Conservation (phyloP, 495 filamentous ascomycete genomes). For the Hamigera avellanea region DNA sequence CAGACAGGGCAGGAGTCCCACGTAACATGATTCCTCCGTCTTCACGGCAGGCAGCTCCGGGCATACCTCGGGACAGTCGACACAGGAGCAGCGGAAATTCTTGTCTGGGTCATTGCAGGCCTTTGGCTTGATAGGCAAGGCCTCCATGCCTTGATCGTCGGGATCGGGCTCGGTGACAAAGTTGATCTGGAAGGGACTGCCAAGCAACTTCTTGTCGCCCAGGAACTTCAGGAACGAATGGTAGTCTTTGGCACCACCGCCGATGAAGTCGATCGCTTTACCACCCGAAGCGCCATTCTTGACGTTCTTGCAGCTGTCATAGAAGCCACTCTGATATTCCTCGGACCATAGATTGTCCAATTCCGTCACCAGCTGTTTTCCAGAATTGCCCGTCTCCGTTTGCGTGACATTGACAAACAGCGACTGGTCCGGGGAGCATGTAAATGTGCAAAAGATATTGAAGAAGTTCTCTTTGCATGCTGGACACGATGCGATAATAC, state of each 20-base stretch:
- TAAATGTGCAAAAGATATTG: constrained; percentile 95
- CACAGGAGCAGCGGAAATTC: constrained; percentile 78
- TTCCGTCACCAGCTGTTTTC: constrained; percentile 70
- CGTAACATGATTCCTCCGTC: constrained; percentile 57
- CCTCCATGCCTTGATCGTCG: constrained; percentile 49
- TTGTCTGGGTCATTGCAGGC: constrained; percentile 81
- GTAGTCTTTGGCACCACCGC: constrained; percentile 89
- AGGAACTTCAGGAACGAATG: constrained; percentile 75
- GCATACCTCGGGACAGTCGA: constrained; percentile 81
- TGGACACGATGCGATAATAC: constrained; percentile 83
- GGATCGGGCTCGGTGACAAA: constrained; percentile 51
- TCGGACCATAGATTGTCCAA: constrained; percentile 83
- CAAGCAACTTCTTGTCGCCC: constrained; percentile 77
- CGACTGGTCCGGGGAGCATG: constrained; percentile 92
- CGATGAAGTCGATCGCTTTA: constrained; percentile 88
- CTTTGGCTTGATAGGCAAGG: constrained; percentile 56
- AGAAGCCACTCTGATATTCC: constrained; percentile 81
- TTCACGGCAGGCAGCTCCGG: constrained; percentile 64
- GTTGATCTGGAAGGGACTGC: constrained; percentile 96
- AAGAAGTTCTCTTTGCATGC: constrained; percentile 96
- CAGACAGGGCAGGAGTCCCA: constrained; percentile 78
- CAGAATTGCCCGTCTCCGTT: constrained; percentile 48
- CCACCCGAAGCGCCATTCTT: constrained; percentile 91
- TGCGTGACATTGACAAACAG: constrained; percentile 89
- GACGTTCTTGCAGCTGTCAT: constrained; percentile 95